Conservation (phyloP, 805 yeast species). For the Metschnikowia dekortorum region DNA sequence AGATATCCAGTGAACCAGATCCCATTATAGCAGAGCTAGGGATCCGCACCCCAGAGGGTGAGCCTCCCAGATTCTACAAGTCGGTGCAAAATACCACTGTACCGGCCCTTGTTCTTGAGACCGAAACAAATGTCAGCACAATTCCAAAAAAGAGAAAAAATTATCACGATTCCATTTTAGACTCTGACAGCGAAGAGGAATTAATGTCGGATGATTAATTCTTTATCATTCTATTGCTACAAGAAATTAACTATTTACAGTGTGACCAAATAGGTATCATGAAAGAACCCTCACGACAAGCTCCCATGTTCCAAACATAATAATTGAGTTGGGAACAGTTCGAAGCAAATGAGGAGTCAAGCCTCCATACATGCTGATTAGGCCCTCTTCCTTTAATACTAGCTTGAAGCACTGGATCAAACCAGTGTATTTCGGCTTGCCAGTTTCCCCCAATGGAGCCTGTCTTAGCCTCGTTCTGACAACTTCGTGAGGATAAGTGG, state of each 20-base stretch:
- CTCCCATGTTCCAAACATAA: slow-evolving; percentile 99
- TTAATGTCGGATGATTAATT: slow-evolving; percentile 6
- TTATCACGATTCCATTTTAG: slow-evolving; percentile 2
- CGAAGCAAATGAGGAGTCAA: slow-evolving; percentile 93
- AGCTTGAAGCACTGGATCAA: slow-evolving; percentile 80
- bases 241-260: slow-evolving; percentile 9
- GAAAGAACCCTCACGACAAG: slow-evolving; percentile 42
- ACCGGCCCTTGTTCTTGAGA: background rate
- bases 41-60: slow-evolving; percentile 37
- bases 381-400: slow-evolving; percentile 88
- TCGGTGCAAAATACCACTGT: slow-evolving; percentile 25
- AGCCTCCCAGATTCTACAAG: slow-evolving; percentile 46
- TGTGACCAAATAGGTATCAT: slow-evolving; percentile 1
- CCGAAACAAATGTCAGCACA: background rate
- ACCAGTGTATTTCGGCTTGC: slow-evolving; percentile 84
- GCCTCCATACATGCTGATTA: slow-evolving; percentile 93
- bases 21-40: slow-evolving; percentile 23
- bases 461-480: slow-evolving; percentile 94
- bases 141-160: background rate
- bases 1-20: slow-evolving; percentile 23
- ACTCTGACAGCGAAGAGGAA: slow-evolving; percentile 12
- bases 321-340: slow-evolving; percentile 96
- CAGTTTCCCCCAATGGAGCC: slow-evolving; percentile 72
- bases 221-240: background rate
- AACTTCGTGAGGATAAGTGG: slow-evolving; percentile 97